Evolutionary conservation across 176 grass and related monocot genomes (phyloP).

Genomic region (Aegilops bicornis): DNA sequence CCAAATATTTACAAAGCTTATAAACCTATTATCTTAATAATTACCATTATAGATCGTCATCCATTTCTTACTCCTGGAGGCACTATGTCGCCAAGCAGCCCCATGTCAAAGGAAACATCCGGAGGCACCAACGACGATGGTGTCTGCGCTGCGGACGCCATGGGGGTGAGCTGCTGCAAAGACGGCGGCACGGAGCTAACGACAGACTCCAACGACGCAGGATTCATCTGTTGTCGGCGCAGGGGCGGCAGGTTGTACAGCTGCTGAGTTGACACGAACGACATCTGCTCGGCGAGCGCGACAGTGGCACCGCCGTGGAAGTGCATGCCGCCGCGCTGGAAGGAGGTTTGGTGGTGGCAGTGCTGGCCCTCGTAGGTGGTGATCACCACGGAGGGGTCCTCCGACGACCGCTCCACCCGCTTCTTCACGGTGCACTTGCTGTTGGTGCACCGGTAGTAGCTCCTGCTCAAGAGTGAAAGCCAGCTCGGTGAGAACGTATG

Average conservation of each 20-base stretch:
- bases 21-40: not conserved
- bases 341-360: conserved; percentile 59
- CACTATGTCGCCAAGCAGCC: conserved; percentile 80
- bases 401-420: conserved; percentile 77
- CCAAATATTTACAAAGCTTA: not conserved
- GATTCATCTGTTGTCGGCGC: conserved; percentile 27
- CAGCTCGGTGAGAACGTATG: not conserved
- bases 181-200: not conserved
- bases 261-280: conserved; percentile 26
- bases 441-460: conserved; percentile 93
- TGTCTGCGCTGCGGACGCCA: not conserved
- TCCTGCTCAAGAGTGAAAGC: conserved; percentile 44
- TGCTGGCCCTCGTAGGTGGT: conserved; percentile 98
- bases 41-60: conserved; percentile 33
- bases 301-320: conserved; percentile 43
- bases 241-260: conserved; percentile 29
- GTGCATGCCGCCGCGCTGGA: conserved; percentile 32
- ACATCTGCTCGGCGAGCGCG: conserved; percentile 48
- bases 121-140: not conserved
- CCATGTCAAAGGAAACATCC: conserved; percentile 35
- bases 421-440: conserved; percentile 92
- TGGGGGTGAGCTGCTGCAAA: conserved; percentile 13
- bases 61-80: conserved; percentile 66
- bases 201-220: not conserved
- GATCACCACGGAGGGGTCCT: conserved; percentile 73